Evolutionary conservation across 192 early-diverging fungal genomes (phyloP).

Genomic region (Dissophora globulifera): DNA sequence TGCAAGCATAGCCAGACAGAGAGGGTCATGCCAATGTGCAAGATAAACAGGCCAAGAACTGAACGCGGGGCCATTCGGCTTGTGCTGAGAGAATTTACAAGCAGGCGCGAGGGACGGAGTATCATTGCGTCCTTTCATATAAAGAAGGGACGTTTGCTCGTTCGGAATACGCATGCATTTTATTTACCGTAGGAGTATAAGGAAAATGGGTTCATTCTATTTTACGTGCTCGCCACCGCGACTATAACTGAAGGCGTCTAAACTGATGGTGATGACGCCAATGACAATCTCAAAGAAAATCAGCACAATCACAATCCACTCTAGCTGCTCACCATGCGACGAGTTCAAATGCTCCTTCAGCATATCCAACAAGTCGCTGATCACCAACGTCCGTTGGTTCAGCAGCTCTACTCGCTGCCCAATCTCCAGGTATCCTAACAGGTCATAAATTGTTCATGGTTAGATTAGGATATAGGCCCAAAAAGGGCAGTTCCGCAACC

Average conservation of each 20-base stretch:
- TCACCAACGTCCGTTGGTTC: slow-evolving; percentile 93
- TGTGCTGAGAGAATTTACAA: no score
- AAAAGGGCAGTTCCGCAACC: no score
- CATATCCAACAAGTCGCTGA: slow-evolving; percentile 94
- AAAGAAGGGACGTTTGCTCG: no score
- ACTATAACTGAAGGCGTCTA: slow-evolving; percentile 69
- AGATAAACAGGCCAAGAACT: no score
- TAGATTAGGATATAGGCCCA: background rate
- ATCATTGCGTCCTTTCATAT: no score
- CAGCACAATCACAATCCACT: slow-evolving; percentile 96
- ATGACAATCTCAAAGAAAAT: slow-evolving; percentile 87
- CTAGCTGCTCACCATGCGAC: slow-evolving; percentile 90
- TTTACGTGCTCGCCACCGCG: slow-evolving; percentile 24
- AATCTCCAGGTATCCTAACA: slow-evolving; percentile 79
- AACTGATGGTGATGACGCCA: slow-evolving; percentile 76
- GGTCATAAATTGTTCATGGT: background rate
- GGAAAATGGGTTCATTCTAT: no score
- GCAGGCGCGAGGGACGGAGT: no score
- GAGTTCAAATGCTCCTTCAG: slow-evolving; percentile 93
- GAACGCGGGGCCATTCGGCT: no score
- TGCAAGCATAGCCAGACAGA: no score
- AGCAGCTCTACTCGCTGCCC: slow-evolving; percentile 88
- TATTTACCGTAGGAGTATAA: no score
- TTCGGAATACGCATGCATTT: no score
- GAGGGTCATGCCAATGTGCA: no score